A percentile compares a stretch with the other conserved stretches of the same genome.
These are phyloP conservation scores for Penicillium sumatraense DNA, from an alignment of 2,329 filamentous ascomycete genomes.

Conservation along the genomic window DNA sequence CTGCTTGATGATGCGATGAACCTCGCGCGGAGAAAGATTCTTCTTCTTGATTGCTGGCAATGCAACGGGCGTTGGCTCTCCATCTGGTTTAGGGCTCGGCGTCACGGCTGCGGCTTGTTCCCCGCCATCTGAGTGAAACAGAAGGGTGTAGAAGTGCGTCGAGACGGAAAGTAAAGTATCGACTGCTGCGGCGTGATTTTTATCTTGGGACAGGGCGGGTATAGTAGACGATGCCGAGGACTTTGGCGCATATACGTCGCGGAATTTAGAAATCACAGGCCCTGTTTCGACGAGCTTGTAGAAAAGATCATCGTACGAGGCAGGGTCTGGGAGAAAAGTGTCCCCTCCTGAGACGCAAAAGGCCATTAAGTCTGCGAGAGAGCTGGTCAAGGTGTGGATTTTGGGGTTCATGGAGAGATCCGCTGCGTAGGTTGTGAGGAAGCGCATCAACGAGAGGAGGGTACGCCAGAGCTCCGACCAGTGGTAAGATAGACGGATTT, in stretches of 20 bases:
- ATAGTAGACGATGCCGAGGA: conserved; percentile 15
- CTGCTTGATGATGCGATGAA: conserved; percentile 90
- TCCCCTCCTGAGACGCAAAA: conserved; percentile 86
- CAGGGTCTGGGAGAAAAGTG: conserved; percentile 83
- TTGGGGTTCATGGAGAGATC: conserved; percentile 73
- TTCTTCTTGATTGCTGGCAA: conserved; percentile 54
- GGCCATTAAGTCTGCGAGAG: conserved; percentile 80
- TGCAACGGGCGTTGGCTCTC: conserved; percentile 30
- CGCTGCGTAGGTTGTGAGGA: conserved; percentile 81
- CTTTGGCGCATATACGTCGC: conserved; percentile 67
- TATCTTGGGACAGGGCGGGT: conserved; percentile 23
- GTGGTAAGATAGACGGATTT: conserved; percentile 83
- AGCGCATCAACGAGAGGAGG: conserved; percentile 83
- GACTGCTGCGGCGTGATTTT: conserved; percentile 67
- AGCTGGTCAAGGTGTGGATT: conserved; percentile 74
- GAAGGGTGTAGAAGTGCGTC: conserved; percentile 82
- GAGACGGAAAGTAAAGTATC: conserved; percentile 79
- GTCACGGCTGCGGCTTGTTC: conserved; percentile 40
- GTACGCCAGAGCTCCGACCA: conserved; percentile 96
- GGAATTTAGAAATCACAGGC: conserved; percentile 79
- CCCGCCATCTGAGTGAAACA: conserved; percentile 59
- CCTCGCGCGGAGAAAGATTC: conserved; percentile 79
- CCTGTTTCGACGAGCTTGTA: conserved; percentile 97
- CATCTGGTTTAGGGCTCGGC: conserved; percentile 24
- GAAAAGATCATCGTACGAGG: conserved; percentile 93